phyloP scores from a whole-genome alignment of 768 basidiomycete species.

The Leccinum sublutescens region DNA sequence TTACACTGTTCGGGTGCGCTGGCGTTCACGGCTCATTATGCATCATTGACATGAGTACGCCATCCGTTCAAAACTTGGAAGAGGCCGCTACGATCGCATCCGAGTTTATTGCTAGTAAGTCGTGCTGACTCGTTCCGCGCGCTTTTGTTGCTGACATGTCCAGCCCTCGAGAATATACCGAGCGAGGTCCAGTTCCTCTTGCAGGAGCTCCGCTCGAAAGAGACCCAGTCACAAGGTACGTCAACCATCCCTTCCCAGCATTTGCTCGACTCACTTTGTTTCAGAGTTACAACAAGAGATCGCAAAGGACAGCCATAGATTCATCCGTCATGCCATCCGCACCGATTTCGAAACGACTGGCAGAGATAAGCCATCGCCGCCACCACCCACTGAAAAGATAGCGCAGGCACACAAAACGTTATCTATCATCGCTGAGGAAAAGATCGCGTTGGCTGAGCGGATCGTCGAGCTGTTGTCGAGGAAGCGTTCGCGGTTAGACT shows the following conservation, averaged over 20 bases:
- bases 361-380: constrained; percentile 35
- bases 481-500: constrained; percentile 46
- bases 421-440: constrained; percentile 40
- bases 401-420: constrained; percentile 28
- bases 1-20: neutral
- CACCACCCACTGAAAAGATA: constrained; percentile 32
- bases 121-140: neutral
- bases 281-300: constrained; percentile 46
- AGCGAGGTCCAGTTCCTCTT: constrained; percentile 47
- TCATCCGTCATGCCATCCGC: constrained; percentile 43
- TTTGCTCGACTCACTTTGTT: neutral
- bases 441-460: constrained; percentile 42
- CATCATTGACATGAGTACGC: constrained; percentile 29
- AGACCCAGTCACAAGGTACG: constrained; percentile 42
- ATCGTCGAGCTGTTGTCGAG: constrained; percentile 44
- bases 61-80: constrained; percentile 40
- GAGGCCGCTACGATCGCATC: constrained; percentile 49
- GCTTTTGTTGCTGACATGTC: neutral
- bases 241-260: neutral
- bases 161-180: constrained; percentile 51
- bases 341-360: constrained; percentile 22
- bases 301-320: constrained; percentile 42
- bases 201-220: constrained; percentile 47
- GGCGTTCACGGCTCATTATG: neutral
- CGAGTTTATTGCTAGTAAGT: constrained; percentile 49